A percentile compares a stretch with the other conserved stretches of the same genome.
These are phyloP conservation scores for Penicillium verrucosum DNA, from an alignment of 2,329 filamentous ascomycete genomes.

Conservation along the genomic window DNA sequence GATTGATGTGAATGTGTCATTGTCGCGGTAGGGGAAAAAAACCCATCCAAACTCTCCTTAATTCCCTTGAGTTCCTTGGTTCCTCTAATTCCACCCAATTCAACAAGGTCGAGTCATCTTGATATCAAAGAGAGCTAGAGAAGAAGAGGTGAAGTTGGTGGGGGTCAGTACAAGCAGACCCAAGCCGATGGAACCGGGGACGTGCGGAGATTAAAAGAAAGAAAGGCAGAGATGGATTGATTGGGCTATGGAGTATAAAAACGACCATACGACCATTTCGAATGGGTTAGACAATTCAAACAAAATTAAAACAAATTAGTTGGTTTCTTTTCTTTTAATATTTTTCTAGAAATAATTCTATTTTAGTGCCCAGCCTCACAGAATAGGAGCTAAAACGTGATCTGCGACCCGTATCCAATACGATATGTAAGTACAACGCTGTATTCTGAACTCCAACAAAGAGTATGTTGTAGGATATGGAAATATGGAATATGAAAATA, in stretches of 20 bases:
- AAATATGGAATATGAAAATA: neutral
- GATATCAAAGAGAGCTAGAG: neutral
- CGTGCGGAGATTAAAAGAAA: constrained; percentile 24
- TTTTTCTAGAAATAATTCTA: neutral
- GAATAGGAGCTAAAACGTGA: neutral
- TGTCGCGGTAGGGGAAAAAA: constrained; percentile 4
- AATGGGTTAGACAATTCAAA: neutral
- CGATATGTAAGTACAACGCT: neutral
- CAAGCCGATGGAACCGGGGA: constrained; percentile 23
- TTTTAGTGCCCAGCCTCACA: neutral
- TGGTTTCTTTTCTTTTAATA: neutral
- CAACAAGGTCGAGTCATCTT: neutral
- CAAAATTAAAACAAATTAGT: neutral
- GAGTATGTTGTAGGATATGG: neutral
- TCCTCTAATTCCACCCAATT: neutral
- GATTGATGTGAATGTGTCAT: constrained; percentile 34
- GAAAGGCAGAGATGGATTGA: neutral
- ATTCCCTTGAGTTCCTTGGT: neutral
- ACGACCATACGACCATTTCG: neutral
- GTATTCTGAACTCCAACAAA: neutral
- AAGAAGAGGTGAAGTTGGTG: constrained; percentile 11
- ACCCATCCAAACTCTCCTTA: neutral
- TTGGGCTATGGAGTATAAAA: neutral
- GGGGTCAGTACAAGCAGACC: constrained; percentile 11
- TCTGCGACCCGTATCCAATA: neutral